These are phyloP conservation scores for Noccaea caerulescens DNA, from an alignment of 345 rosid species.

Conservation along the genomic window DNA sequence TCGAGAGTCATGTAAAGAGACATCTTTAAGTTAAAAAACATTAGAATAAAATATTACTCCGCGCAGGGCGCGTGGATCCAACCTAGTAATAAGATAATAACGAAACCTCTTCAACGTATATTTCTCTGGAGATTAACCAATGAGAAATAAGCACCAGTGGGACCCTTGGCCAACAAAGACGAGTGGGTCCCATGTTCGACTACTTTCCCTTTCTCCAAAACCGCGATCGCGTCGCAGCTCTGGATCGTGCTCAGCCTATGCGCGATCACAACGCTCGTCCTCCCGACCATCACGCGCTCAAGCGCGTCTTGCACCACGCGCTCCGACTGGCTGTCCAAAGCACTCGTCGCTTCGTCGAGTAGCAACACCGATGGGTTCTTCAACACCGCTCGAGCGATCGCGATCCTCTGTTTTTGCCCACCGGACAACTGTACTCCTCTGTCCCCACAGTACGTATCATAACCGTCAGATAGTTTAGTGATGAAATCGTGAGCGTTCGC, in stretches of 20 bases:
- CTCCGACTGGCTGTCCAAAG: constrained; percentile 1
- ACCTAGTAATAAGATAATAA: no score
- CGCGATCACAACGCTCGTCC: not conserved
- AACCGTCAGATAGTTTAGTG: no score
- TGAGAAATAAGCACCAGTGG: constrained; percentile 7
- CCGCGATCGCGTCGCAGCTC: not conserved
- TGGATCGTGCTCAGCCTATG: not conserved
- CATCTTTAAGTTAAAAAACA: no score
- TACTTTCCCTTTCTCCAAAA: constrained; percentile 9
- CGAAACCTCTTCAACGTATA: not conserved
- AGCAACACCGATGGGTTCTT: not conserved
- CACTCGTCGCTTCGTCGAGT: constrained; percentile 1
- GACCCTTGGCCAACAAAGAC: not conserved
- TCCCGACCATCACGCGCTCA: not conserved
- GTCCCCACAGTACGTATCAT: no score
- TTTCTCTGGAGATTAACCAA: not conserved
- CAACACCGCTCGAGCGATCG: no score
- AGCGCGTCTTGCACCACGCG: not conserved
- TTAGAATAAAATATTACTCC: no score
- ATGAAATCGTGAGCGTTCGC: no score
- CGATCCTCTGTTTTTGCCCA: no score
- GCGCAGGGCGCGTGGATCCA: no score
- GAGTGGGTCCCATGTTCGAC: not conserved
- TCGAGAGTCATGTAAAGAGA: no score
- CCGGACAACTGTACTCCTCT: no score